Evolutionary conservation across 768 basidiomycete species (phyloP), one percentile per base, ranked within the genome.

Genomic region (Russula brevipes): DNA sequence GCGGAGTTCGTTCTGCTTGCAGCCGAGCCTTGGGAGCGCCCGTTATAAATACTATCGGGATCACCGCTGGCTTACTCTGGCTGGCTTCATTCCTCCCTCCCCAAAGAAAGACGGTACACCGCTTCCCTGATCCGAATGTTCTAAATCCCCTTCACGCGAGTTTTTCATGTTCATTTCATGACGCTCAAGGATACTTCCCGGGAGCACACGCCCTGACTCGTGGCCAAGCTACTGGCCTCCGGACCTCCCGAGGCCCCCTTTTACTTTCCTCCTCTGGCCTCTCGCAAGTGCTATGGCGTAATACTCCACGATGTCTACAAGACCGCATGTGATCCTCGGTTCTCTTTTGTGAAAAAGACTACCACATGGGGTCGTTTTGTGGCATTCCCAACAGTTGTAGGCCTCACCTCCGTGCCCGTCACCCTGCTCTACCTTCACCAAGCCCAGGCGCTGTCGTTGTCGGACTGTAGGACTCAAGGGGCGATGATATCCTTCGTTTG

Each of bases 301-400:
- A 24, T 38, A 42, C 19, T 53, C 49, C 19, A 62, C 30, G 24
- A 24, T 24, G 24, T 24, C 24, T 24, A 24, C 24, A 24, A 24
- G 36, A 10, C 12, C 4, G 12, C 16, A 39, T 16, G 19, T 58
- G 30, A 63, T 38, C 19, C 0, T 17, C 12, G 4, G 24, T 44
- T 12, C 53, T 42, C 24, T 33, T 49, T 36, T 44, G 39, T 54
- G 45, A 49, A 64, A 30, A 54, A 5, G 47, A 4, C 53, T 12
- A 8, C 46, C 14, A 35, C 56, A 36, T 54, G 10, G 33, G 4
- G 51, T 12, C 3, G 14, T 64, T 16, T 54, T 8, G 8, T 30
- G n/a, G 63, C 38, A 24, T 44, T 42, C 63, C 24, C 14, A 47
- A 59, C 53, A 64, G 19, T 24, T 64, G 63, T 64, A 59, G 63